Percentiles rank a stretch among this genome's conserved stretches.
Conservation (phyloP, 805 yeast species). For the Candida parachauliodes region DNA sequence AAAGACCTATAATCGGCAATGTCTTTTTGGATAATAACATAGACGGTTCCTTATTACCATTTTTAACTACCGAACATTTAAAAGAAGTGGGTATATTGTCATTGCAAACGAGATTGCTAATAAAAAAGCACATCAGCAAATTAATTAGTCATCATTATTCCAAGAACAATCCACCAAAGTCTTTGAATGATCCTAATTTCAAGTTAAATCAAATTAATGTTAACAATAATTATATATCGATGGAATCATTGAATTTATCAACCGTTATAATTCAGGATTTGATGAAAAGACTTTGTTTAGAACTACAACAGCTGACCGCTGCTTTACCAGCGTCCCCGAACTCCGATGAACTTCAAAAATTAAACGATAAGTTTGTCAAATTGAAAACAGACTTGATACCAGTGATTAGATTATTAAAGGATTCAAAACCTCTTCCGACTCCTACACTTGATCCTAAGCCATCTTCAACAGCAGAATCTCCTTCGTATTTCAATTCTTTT, state of each 20-base stretch:
- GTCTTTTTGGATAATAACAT: constrained; percentile 56
- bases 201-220: constrained; percentile 28
- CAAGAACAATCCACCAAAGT: constrained; percentile 21
- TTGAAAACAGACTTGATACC: constrained; percentile 66
- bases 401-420: constrained; percentile 57
- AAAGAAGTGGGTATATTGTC: constrained; percentile 63
- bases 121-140: constrained; percentile 59
- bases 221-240: constrained; percentile 31
- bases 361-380: constrained; percentile 52
- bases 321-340: constrained; percentile 14
- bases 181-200: constrained; percentile 25
- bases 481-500: neutral
- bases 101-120: constrained; percentile 52
- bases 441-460: constrained; percentile 49
- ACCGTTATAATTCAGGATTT: constrained; percentile 34
- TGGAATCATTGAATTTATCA: constrained; percentile 37
- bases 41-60: constrained; percentile 69
- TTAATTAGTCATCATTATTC: constrained; percentile 40
- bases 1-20: constrained; percentile 17
- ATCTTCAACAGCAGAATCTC: constrained; percentile 11
- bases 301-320: constrained; percentile 16
- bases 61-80: constrained; percentile 65
- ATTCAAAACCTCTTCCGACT: constrained; percentile 64
- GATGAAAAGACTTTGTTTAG: constrained; percentile 21
- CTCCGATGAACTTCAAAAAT: constrained; percentile 31